phyloP scores from a whole-genome alignment of 768 basidiomycete genomes.

The Fomitopsis serialis region DNA sequence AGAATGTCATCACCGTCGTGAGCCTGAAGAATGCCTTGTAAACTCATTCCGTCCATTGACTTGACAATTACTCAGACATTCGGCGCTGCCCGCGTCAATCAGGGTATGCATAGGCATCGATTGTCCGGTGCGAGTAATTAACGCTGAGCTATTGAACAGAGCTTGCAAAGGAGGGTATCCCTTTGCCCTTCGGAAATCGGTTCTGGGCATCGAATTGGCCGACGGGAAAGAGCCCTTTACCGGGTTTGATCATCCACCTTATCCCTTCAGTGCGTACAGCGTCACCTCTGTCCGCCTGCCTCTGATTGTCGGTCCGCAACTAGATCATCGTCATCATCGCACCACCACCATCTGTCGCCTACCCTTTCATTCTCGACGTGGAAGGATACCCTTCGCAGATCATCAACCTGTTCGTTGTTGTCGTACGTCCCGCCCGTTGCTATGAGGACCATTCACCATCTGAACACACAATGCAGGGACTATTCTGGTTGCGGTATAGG shows the following conservation, averaged over 20 bases:
- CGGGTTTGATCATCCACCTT: slow-evolving; percentile 49
- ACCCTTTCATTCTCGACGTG: slow-evolving; percentile 59
- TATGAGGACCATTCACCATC: background rate
- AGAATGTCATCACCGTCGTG: slow-evolving; percentile 22
- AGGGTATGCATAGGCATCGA: slow-evolving; percentile 25
- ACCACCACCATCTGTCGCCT: slow-evolving; percentile 47
- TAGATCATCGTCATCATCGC: slow-evolving; percentile 28
- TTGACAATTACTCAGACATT: slow-evolving; percentile 35
- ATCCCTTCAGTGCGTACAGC: slow-evolving; percentile 39
- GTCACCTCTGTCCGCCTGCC: too few species aligned
- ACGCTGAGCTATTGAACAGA: slow-evolving; percentile 19
- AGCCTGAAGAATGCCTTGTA: slow-evolving; percentile 2
- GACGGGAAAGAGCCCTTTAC: slow-evolving; percentile 49
- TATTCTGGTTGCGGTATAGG: slow-evolving; percentile 51
- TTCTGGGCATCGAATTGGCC: slow-evolving; percentile 65
- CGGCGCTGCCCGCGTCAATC: slow-evolving; percentile 45
- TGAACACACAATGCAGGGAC: slow-evolving; percentile 23
- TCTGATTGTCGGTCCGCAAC: too few species aligned
- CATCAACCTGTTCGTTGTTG: slow-evolving; percentile 49
- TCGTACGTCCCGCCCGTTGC: slow-evolving; percentile 30
- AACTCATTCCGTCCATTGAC: slow-evolving; percentile 10
- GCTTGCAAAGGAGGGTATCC: slow-evolving; percentile 57
- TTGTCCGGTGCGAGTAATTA: background rate
- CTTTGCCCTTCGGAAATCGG: slow-evolving; percentile 52
- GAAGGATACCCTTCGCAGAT: slow-evolving; percentile 50